A percentile compares a stretch with the other conserved stretches of the same genome.
Conservation (phyloP, 805 yeast species). For the Saccharomycopsis fibuligera region DNA sequence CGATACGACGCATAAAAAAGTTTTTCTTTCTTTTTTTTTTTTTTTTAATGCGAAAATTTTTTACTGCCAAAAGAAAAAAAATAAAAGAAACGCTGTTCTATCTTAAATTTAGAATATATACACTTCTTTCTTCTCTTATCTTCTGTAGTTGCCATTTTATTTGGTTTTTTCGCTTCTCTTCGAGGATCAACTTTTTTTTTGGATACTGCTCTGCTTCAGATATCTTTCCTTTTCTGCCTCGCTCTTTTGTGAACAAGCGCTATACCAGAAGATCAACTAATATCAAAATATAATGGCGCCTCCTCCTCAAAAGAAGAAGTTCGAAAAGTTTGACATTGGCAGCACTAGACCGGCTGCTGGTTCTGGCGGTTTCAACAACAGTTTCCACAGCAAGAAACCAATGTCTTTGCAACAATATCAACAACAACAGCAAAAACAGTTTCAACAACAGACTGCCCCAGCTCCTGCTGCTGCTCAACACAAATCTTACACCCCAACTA, state of each 20-base stretch:
- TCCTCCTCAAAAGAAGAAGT: conserved; percentile 9
- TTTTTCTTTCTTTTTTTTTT: not conserved
- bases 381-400: conserved; percentile 17
- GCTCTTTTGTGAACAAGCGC: not conserved
- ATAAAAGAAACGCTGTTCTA: not conserved
- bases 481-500: not conserved
- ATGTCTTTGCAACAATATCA: conserved; percentile 20
- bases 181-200: no score
- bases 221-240: not conserved
- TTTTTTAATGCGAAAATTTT: no score
- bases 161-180: no score
- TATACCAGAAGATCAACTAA: no score
- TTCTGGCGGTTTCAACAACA: conserved; percentile 12
- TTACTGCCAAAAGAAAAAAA: not conserved
- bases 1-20: no score
- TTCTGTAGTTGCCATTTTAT: not conserved
- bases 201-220: not conserved
- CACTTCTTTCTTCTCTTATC: not conserved
- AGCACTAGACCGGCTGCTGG: conserved; percentile 4
- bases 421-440: conserved; percentile 5
- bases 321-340: conserved; percentile 13
- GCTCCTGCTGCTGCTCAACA: not conserved
- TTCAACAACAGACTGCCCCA: not conserved
- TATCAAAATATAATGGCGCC: not conserved
- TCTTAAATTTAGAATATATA: not conserved